Base-by-base conservation (phyloP, 345 rosid genomes). In the Nasturtium officinale region DNA sequence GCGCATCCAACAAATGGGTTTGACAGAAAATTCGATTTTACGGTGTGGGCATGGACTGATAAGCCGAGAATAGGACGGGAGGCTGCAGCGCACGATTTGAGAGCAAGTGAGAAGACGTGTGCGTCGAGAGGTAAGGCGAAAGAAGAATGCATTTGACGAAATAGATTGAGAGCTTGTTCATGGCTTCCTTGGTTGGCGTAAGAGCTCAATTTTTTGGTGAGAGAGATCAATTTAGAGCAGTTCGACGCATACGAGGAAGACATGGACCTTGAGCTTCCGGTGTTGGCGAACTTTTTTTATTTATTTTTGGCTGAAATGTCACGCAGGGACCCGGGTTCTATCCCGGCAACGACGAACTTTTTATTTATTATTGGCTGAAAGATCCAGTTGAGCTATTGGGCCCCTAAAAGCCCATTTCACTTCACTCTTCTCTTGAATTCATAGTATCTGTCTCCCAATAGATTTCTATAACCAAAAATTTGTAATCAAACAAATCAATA, bases 301-400 rank as follows among this genome's bases (percentile, higher is more conserved):
- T n/a, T n/a, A n/a, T n/a, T n/a, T n/a, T n/a, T n/a, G n/a, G n/a
- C n/a, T n/a, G n/a, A n/a, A n/a, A n/a, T n/a, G 92, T 91, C 97
- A 91, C 91, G 87, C 88, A 84, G 94, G 90, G 96, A 87, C 96
- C 95, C 90, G 95, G 84, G 94, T 87, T 90, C 97, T 94, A 89
- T 87, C 88, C 79, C 69, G 69, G 79, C 74, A 68, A 68, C 69
- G 79, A 74, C 79, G 74, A 0, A 0, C 0, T 1, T 20, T 32
- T 33, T n/a, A n/a, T 38, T 50, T 4, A 1, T 8, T 37, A 12
- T 32, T 21, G 3, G 8, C n/a, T n/a, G n/a, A n/a, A n/a, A n/a
- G n/a, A n/a, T n/a, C n/a, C n/a, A n/a, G n/a, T n/a, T n/a, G n/a
- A n/a, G n/a, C n/a, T n/a, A n/a, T n/a, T n/a, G n/a, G n/a, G 35